Percentiles rank a stretch among this genome's conserved stretches.
Evolutionary conservation across 1,284 basidiomycete genomes (phyloP).

Genomic region (Termitomyces sp.): DNA sequence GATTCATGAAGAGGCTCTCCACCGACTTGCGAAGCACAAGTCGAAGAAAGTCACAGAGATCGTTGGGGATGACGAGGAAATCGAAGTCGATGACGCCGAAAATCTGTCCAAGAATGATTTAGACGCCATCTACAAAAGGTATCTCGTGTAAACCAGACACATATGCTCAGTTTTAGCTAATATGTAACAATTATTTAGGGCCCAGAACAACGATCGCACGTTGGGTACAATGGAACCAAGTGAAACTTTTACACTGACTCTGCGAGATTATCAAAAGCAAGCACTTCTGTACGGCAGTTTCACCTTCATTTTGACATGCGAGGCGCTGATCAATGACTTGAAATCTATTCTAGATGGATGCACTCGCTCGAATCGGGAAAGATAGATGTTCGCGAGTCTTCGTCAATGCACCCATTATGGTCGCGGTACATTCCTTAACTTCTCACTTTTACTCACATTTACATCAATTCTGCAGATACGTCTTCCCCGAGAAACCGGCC

Average conservation of each 20-base stretch:
- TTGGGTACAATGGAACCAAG: conserved; percentile 84
- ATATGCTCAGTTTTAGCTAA: neutral
- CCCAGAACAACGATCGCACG: conserved; percentile 73
- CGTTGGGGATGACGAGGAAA: conserved; percentile 62
- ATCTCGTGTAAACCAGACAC: neutral
- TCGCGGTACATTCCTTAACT: conserved; percentile 58
- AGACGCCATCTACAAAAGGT: conserved; percentile 80
- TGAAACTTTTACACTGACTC: conserved; percentile 70
- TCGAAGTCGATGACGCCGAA: conserved; percentile 74
- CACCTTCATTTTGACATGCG: neutral
- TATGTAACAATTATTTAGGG: conserved; percentile 46
- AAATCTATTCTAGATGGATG: conserved; percentile 75
- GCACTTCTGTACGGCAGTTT: conserved; percentile 60
- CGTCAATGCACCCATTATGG: conserved; percentile 92
- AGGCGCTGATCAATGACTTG: neutral
- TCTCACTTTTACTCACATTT: neutral
- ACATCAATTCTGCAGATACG: conserved; percentile 43
- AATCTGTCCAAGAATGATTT: conserved; percentile 76
- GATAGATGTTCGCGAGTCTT: conserved; percentile 62
- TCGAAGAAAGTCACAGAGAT: conserved; percentile 46
- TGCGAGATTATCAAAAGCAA: conserved; percentile 93
- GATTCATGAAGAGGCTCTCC: conserved; percentile 37
- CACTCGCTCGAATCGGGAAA: conserved; percentile 77
- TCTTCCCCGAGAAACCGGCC: conserved; percentile 56
- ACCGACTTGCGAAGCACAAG: conserved; percentile 32